phyloP scores from a whole-genome alignment of 1,284 basidiomycete genomes.

The Boletus hoseneyae region DNA sequence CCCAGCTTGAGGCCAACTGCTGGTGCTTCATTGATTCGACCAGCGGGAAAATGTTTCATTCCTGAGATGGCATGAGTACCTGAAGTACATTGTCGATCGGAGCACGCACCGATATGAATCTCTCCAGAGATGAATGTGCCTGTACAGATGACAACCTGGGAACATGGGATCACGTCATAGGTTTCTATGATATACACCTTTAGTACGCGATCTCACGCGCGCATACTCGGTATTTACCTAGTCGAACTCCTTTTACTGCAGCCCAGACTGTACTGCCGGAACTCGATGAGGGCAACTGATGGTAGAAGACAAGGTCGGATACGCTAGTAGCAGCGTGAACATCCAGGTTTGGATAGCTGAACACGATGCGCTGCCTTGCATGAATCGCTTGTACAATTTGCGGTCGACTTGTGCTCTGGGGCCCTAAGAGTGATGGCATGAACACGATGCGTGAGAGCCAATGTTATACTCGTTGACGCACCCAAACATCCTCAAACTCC shows the following conservation, averaged over 20 bases:
- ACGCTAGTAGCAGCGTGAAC: slow-evolving; percentile 74
- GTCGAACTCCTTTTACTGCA: slow-evolving; percentile 61
- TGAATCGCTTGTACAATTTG: slow-evolving; percentile 75
- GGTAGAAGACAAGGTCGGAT: slow-evolving; percentile 72
- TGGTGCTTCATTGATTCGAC: slow-evolving; percentile 75
- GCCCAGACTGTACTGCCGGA: slow-evolving; percentile 38
- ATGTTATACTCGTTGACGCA: slow-evolving; percentile 33
- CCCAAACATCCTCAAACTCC: slow-evolving; percentile 81
- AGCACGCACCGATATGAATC: slow-evolving; percentile 73
- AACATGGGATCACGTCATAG: slow-evolving; percentile 75
- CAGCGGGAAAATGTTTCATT: slow-evolving; percentile 75
- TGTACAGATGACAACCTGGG: slow-evolving; percentile 83
- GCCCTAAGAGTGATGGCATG: slow-evolving; percentile 48
- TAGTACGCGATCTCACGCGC: background rate
- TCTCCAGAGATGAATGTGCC: slow-evolving; percentile 89
- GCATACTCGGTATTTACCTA: slow-evolving; percentile 46
- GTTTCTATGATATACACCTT: slow-evolving; percentile 45
- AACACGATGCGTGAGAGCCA: background rate
- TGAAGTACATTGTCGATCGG: background rate
- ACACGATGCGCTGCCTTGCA: slow-evolving; percentile 61
- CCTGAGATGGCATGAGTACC: slow-evolving; percentile 40
- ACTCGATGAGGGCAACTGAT: slow-evolving; percentile 34
- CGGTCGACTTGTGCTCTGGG: slow-evolving; percentile 87
- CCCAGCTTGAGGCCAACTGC: slow-evolving; percentile 73
- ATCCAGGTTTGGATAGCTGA: slow-evolving; percentile 64